A percentile compares a stretch with the other conserved stretches of the same genome.
These are phyloP conservation scores for Cordyceps fumosorosea DNA, from an alignment of 2,329 filamentous ascomycete genomes.

Conservation along the genomic window DNA sequence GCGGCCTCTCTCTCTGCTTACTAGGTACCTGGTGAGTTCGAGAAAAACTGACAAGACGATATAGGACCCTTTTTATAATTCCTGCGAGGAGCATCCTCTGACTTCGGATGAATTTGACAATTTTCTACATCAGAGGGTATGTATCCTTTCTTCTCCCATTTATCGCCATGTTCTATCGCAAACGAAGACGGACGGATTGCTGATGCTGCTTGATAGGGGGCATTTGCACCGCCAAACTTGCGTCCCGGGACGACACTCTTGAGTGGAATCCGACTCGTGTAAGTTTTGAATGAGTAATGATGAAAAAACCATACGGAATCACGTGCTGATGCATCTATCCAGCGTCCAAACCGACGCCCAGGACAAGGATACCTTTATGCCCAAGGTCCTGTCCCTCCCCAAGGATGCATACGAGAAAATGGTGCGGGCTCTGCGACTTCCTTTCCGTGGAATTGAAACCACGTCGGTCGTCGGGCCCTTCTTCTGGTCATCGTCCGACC, in stretches of 20 bases:
- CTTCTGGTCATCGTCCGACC: constrained; percentile 54
- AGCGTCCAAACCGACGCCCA: constrained; percentile 52
- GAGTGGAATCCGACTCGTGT: constrained; percentile 50
- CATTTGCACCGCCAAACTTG: constrained; percentile 40
- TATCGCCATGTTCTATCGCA: background rate
- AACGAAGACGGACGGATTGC: background rate
- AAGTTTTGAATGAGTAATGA: constrained; percentile 23
- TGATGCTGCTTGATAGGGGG: constrained; percentile 34
- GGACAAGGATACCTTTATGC: constrained; percentile 51
- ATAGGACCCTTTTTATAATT: constrained; percentile 42
- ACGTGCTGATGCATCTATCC: constrained; percentile 3
- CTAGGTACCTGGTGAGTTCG: background rate
- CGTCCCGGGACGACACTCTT: constrained; percentile 37
- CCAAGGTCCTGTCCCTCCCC: constrained; percentile 47
- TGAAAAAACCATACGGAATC: background rate
- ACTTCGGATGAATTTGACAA: constrained; percentile 51
- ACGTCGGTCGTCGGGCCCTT: constrained; percentile 55
- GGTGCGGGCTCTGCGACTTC: constrained; percentile 47
- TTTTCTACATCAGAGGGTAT: constrained; percentile 44
- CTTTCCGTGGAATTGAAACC: constrained; percentile 52
- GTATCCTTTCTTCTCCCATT: constrained; percentile 17
- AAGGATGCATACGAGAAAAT: constrained; percentile 47
- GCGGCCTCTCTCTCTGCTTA: constrained; percentile 18
- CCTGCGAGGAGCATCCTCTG: constrained; percentile 44
- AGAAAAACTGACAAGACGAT: background rate